Base-by-base conservation (phyloP, 1,284 basidiomycete genomes). In the Fomitopsis palustris region DNA sequence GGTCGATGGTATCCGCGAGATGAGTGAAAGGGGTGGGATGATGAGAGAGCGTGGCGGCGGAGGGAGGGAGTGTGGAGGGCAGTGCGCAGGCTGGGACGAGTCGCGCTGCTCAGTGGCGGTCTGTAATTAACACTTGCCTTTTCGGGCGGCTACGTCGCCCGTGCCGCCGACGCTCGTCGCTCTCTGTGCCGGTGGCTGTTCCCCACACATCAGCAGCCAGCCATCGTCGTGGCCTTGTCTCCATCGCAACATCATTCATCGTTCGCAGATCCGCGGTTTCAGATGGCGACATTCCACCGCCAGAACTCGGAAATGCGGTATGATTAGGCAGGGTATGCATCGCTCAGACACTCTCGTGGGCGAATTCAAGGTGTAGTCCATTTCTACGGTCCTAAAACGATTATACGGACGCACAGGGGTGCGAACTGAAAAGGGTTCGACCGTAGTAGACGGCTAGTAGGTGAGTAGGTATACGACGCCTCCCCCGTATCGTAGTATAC, bases 321-420 rank as follows among this genome's bases (percentile, higher is more conserved):
- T 65, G 57, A 65, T 58, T 55, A 54, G 39, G 58, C 53, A 62
- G 60, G 61, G 62, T 62, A 64, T 65, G 58, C 41, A 27, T 55
- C 47, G 33, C 16, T n/a, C 42, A 16, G 27, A 14, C n/a, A 19
- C 45, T 49, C 53, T 29, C 7, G 54, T 41, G 45, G 27, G 19
- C 54, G 10, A 17, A 43, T 43, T 31, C 3, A 43, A 49, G 31
- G 16, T 43, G 42, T 56, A 56, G 55, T 56, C 55, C 55, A 43
- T 56, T 56, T 45, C 54, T 55, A 55, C 54, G n/a, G 55, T 49
- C 55, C 42, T 38, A 21, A 35, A 56, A 37, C 45, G 27, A 56
- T 37, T 35, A 49, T 21, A 39, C 38, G 42, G 9, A 37, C 17
- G 35, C 19, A 19, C 19, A 41, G 35, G 35, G 21, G 43, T 33